phyloP scores from a whole-genome alignment of 495 filamentous ascomycete genomes.

The Parachaetomium inaequale region DNA sequence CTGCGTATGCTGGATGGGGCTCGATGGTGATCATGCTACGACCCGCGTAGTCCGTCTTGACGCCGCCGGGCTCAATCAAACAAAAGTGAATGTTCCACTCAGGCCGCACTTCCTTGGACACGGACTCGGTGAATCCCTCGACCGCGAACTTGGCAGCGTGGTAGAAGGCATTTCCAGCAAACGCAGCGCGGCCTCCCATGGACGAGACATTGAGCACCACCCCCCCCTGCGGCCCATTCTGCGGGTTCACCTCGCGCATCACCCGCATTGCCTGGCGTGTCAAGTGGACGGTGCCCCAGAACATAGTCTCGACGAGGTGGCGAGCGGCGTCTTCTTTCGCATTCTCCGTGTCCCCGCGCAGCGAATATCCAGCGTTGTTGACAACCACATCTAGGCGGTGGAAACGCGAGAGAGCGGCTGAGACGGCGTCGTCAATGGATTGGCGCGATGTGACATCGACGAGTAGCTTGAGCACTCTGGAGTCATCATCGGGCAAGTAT shows the following conservation, averaged over 20 bases:
- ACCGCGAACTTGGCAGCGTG: slow-evolving; percentile 55
- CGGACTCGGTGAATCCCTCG: slow-evolving; percentile 54
- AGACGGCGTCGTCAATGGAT: slow-evolving; percentile 43
- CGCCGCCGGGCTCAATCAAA: slow-evolving; percentile 45
- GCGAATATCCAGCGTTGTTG: slow-evolving; percentile 55
- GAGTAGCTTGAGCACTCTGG: slow-evolving; percentile 42
- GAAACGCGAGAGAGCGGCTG: slow-evolving; percentile 37
- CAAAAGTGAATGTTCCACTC: slow-evolving; percentile 52
- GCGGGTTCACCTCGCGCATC: slow-evolving; percentile 43
- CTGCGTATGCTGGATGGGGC: slow-evolving; percentile 35
- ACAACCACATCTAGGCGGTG: slow-evolving; percentile 52
- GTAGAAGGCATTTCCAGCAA: slow-evolving; percentile 49
- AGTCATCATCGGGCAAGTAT: slow-evolving; percentile 32
- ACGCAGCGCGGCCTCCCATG: slow-evolving; percentile 48
- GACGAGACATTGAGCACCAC: slow-evolving; percentile 53
- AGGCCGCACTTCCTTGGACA: slow-evolving; percentile 47
- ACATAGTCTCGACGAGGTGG: slow-evolving; percentile 50
- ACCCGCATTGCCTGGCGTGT: slow-evolving; percentile 44
- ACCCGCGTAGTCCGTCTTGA: slow-evolving; percentile 26
- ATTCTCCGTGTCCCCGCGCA: slow-evolving; percentile 46
- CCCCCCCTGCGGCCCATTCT: slow-evolving; percentile 40
- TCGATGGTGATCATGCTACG: slow-evolving; percentile 26
- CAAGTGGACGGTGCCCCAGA: slow-evolving; percentile 50
- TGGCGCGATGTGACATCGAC: slow-evolving; percentile 44
- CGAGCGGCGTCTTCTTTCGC: slow-evolving; percentile 39